Percentiles rank a stretch among this genome's conserved stretches.
Conservation (phyloP, 352 stramenopile genomes). For the Phytopythium oedochilum region DNA sequence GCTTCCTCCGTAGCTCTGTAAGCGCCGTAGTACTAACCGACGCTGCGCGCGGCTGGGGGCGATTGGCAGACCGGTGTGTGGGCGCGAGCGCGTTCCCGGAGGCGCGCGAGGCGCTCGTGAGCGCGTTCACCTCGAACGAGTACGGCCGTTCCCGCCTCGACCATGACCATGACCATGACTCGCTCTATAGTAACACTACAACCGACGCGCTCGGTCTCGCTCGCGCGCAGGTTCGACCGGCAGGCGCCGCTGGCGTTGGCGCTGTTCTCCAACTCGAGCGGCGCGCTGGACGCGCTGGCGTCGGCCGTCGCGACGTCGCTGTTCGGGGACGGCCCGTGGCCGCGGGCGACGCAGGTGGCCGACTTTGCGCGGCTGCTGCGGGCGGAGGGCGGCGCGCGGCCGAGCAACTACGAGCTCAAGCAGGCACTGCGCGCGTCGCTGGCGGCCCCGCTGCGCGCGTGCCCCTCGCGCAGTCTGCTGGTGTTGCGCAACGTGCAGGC, state of each 20-base stretch:
- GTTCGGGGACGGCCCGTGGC: conserved; percentile 15
- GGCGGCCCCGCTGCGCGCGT: conserved; percentile 24
- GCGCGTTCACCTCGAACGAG: conserved; percentile 46
- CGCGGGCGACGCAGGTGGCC: conserved; percentile 17
- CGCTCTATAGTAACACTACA: no score
- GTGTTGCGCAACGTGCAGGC: conserved; percentile 45
- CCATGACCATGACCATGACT: no score
- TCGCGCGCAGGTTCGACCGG: conserved; percentile 29
- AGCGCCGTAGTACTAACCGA: background rate
- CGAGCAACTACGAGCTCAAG: conserved; percentile 45
- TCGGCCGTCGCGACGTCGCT: conserved; percentile 29
- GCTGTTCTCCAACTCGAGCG: conserved; percentile 44
- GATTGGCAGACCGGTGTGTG: conserved; percentile 18
- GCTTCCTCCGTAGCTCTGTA: no score
- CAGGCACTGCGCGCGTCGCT: conserved; percentile 35
- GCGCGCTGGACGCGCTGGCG: conserved; percentile 22
- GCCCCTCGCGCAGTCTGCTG: conserved; percentile 46
- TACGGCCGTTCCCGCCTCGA: conserved; percentile 12
- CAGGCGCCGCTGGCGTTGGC: conserved; percentile 45
- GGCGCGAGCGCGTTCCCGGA: conserved; percentile 16
- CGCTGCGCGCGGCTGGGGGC: background rate
- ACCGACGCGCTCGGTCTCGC: no score
- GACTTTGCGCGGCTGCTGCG: conserved; percentile 25
- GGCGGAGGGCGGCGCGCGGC: conserved; percentile 3
- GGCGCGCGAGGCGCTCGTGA: conserved; percentile 31